Conservation (phyloP, 345 rosid species). For the Barbarea vulgaris region DNA sequence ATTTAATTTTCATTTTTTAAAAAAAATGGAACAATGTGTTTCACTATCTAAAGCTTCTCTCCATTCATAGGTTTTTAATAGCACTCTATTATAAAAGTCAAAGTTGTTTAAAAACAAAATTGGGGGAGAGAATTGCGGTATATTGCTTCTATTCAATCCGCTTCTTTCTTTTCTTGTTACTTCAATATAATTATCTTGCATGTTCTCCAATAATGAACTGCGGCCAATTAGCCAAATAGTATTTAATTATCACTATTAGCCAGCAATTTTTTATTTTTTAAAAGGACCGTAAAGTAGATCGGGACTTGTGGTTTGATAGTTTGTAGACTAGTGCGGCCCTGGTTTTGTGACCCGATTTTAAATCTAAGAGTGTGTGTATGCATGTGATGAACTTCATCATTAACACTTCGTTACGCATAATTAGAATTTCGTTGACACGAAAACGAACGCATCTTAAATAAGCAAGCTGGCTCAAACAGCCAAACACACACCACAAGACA, state of each 20-base stretch:
- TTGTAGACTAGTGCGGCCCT: neutral
- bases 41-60: too few species aligned
- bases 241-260: neutral
- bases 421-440: neutral
- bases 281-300: neutral
- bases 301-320: neutral
- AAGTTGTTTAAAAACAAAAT: neutral
- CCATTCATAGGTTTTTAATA: too few species aligned
- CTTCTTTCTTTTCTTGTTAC: neutral
- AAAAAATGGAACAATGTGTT: too few species aligned
- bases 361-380: neutral
- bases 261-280: neutral
- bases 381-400: neutral
- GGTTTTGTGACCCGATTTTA: neutral
- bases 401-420: conserved; percentile 14
- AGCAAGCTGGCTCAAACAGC: conserved; percentile 22
- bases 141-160: neutral
- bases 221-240: neutral
- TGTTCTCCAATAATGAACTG: neutral
- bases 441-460: conserved; percentile 10
- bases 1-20: neutral
- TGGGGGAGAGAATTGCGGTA: neutral
- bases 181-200: neutral
- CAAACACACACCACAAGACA: conserved; percentile 12
- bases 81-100: neutral